Evolutionary conservation across 192 early-diverging fungal species (phyloP), one percentile per base, ranked within the genome.

Genomic region (Podila epigama): DNA sequence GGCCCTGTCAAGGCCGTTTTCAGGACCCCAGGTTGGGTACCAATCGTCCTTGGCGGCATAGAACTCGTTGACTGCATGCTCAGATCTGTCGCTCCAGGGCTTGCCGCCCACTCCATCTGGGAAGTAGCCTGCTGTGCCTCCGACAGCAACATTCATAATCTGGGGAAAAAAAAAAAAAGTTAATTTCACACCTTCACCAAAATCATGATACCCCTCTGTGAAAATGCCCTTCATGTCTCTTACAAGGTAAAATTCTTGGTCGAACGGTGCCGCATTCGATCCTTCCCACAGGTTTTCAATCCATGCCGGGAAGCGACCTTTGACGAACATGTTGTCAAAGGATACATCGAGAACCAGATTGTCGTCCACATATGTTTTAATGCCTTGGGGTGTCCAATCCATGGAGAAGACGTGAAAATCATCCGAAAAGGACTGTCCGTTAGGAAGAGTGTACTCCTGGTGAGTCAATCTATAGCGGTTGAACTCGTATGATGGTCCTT

Each of bases 71-170:
- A 77, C 69, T 1, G 89, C 86, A 65, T 71, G 68, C 7, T 63
- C 57, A 11, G 83, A 82, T 11, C 36, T 65, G 57, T 85, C 80
- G n/a, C 27, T 80, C 90, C 90, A 91, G 25, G 89, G 90, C 27
- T 88, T 89, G 39, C 39, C 32, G 0, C 64, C 63, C 12, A 55
- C 80, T 0, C 61, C 60, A 51, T 87, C 84, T 31, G 88, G 88
- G 59, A 88, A 91, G 64, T 84, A 90, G 4, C 77, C 83, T 40
- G 71, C 69, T 4, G 83, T 83, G 16, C 90, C 90, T 29, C 85
- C 88, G 1, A 90, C 86, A 28, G 88, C 86, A 13, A 89, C 85
- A 44, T 89, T 84, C 75, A 91, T 69, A 35, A 91, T 87, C 68
- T 88, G 42, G 36, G 12, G 20, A 22, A 37, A 32, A 18, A 36